Conservation (phyloP, 192 early-diverging fungal species). For the Phycomyces nitens region DNA sequence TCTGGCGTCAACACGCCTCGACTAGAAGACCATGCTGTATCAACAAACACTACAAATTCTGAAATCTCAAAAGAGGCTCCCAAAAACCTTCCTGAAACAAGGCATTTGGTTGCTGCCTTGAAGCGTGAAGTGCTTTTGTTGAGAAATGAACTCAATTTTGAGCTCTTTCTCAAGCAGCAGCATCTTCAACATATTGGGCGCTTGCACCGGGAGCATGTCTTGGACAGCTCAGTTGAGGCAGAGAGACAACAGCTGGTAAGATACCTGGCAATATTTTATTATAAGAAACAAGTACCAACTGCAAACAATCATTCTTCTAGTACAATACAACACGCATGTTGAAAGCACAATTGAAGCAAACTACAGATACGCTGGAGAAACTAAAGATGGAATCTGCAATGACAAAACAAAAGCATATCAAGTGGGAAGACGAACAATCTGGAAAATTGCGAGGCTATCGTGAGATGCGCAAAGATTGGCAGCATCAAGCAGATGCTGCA, state of each 20-base stretch:
- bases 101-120: conserved; percentile 34
- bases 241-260: conserved; percentile 44
- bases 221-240: conserved; percentile 52
- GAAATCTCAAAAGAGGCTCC: background rate
- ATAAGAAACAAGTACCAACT: background rate
- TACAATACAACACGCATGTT: conserved; percentile 49
- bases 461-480: conserved; percentile 45
- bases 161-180: conserved; percentile 58
- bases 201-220: conserved; percentile 52
- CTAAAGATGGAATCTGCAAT: conserved; percentile 42
- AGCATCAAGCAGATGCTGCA: conserved; percentile 37
- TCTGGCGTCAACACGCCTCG: conserved; percentile 2
- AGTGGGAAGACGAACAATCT: conserved; percentile 54
- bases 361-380: conserved; percentile 39
- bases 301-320: conserved; percentile 1
- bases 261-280: background rate
- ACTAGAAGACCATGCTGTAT: background rate
- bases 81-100: conserved; percentile 10
- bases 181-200: conserved; percentile 58
- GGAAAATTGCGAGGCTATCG: conserved; percentile 43
- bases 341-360: conserved; percentile 43
- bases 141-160: conserved; percentile 59
- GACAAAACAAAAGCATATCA: conserved; percentile 47
- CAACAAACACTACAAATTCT: background rate
- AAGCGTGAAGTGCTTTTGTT: conserved; percentile 52